Base-by-base conservation (phyloP, 2,329 filamentous ascomycete species). In the Colletotrichum tamarilloi region DNA sequence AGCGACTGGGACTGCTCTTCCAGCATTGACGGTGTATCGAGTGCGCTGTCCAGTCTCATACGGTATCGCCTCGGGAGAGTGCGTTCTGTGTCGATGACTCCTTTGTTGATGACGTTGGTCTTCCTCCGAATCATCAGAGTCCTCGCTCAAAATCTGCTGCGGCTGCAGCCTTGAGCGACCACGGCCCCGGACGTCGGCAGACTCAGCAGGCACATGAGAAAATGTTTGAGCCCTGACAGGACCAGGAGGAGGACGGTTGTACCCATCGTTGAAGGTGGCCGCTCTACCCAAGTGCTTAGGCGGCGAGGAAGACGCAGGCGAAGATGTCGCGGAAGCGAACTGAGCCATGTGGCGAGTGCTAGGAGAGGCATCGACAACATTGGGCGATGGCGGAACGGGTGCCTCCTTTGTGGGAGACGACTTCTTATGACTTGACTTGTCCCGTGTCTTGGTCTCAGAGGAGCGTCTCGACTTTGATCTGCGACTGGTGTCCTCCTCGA, bases 121-220 rank as follows among this genome's bases (percentile, higher is more conserved):
- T 1, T 83, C 83, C 14, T 84, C 82, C 0, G 78, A 79, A 5
- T 84, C 83, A 5, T 84, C 83, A 4, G 74, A 78, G 4, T 83
- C 79, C 3, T 80, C 80, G 11, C 78, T 76, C 26, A 72, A 9
- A 16, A 80, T 77, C 32, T 35, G 32, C 72, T 85, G 84, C 6
- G 83, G 35, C 8, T 84, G 80, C 76, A 80, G 75, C 57, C 80
- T 81, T 12, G 82, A 83, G 19, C 84, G 83, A 35, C 77, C 77
- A 30, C 84, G 84, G 8, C 84, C 84, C 5, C 83, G 82, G 6
- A 77, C 74, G 11, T 81, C 78, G 1, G 73, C 35, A 12, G 42
- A 49, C 42, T 67, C 59, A 26, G 24, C 32, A 14, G 52, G 26
- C 53, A 76, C 73, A 57, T 79, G 79, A 49, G 77, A 78, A 62